Conservation (phyloP, 2,329 filamentous ascomycete species). For the Clonostachys solani region DNA sequence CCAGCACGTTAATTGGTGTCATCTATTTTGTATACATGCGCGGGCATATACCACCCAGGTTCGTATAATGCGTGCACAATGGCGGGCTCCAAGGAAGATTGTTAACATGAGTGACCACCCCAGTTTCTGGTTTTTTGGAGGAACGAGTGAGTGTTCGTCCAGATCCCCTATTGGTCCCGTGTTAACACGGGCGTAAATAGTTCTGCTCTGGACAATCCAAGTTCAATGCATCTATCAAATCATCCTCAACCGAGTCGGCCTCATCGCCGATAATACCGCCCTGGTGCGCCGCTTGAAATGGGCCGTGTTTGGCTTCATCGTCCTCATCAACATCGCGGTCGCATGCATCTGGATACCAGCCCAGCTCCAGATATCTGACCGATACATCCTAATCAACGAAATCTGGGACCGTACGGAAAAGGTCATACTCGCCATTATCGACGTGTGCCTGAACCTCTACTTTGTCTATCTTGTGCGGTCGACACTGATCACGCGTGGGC, state of each 20-base stretch:
- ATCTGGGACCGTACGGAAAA: constrained; percentile 51
- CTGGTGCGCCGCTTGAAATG: constrained; percentile 35
- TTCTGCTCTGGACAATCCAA: constrained; percentile 28
- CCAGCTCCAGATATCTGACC: constrained; percentile 32
- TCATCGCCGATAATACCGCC: constrained; percentile 34
- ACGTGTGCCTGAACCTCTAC: constrained; percentile 41
- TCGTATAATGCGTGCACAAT: neutral
- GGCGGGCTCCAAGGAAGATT: neutral
- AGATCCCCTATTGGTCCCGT: too few species aligned
- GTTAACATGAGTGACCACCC: neutral
- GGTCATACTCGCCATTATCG: constrained; percentile 42
- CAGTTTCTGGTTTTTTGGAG: neutral
- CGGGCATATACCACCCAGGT: constrained; percentile 13
- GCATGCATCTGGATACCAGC: constrained; percentile 51
- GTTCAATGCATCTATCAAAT: constrained; percentile 49
- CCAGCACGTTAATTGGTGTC: constrained; percentile 24
- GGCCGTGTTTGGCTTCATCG: constrained; percentile 35
- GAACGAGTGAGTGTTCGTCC: neutral
- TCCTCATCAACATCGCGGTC: constrained; percentile 44
- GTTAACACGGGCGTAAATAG: too few species aligned
- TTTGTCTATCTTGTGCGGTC: constrained; percentile 40
- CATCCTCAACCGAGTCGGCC: constrained; percentile 46
- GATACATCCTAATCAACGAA: constrained; percentile 37
- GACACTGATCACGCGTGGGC: constrained; percentile 38
- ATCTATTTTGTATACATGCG: constrained; percentile 28